Percentiles rank a stretch among this genome's conserved stretches.
Evolutionary conservation across 108 stramenopile species (phyloP).

Genomic region (Skeletonema grethae): DNA sequence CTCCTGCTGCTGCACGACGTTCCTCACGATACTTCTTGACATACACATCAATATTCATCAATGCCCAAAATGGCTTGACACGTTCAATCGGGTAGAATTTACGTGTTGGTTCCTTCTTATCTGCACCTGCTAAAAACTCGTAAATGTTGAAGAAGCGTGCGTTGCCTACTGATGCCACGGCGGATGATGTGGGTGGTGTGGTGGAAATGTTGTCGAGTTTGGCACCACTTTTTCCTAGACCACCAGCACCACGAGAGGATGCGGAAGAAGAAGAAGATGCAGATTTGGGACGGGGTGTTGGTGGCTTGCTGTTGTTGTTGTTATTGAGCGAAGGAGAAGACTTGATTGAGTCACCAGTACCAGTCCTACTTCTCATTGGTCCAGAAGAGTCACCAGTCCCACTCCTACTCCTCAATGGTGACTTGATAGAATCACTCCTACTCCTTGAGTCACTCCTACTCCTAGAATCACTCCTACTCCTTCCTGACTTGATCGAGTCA

Average conservation of each 20-base stretch:
- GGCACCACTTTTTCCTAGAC: constrained; percentile 70
- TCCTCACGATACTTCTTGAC: constrained; percentile 53
- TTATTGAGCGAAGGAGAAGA: neutral
- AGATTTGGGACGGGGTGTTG: constrained; percentile 1
- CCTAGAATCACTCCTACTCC: neutral
- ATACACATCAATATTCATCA: constrained; percentile 83
- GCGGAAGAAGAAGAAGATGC: neutral
- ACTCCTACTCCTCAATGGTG: neutral
- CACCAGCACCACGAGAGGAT: neutral
- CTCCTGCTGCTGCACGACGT: neutral
- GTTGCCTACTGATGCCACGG: constrained; percentile 23
- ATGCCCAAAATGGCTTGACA: constrained; percentile 83
- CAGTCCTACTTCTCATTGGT: neutral
- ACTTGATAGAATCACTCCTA: neutral
- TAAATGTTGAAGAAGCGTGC: constrained; percentile 78
- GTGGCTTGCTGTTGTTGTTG: constrained; percentile 1
- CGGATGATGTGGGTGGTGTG: constrained; percentile 26
- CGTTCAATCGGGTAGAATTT: constrained; percentile 88
- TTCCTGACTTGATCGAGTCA: neutral
- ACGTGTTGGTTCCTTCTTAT: constrained; percentile 68
- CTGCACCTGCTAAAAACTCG: constrained; percentile 79
- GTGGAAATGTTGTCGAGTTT: constrained; percentile 6
- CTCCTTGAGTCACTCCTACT: neutral
- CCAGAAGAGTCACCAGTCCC: neutral
- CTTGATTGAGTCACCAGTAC: neutral